Base-by-base conservation (phyloP, 345 rosid species). In the Populus deltoides region DNA sequence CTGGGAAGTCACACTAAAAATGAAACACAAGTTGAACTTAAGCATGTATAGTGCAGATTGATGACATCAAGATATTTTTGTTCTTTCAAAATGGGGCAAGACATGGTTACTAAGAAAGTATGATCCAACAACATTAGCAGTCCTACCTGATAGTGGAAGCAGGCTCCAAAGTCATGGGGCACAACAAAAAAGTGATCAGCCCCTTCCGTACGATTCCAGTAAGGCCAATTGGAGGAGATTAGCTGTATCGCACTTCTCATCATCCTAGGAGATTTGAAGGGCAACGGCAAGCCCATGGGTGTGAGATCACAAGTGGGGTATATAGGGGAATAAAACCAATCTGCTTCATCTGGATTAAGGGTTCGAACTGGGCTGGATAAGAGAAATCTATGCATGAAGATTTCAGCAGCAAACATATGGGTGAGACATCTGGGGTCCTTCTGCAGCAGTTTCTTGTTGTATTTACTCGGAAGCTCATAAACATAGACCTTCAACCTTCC, bases 341-440 rank as follows among this genome's bases (percentile, higher is more conserved):
- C 99, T 22, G 99, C 99, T 79, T 93, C 98, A 36, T 92, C 91
- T 0, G 98, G 98, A 78, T 92, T 91, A 59, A 83, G 91, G 10
- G 99, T 92, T 55, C 97, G 89, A 69, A 95, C 97, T n/a, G 96
- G 88, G 39, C 98, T 95, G 7, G 99, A 90, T 71, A 95, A 81
- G 24, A 95, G 93, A 81, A 95, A 93, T 73, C 97, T 86, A 73
- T 95, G 99, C 98, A 93, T 93, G 70, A 77, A 95, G 59, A 93
- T 91, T 88, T 93, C 98, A 0, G 98, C 98, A 66, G 99, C 99
- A 86, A 95, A 95, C 99, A 95, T 95, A 82, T 95, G 97, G 18
- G 89, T 86, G 70, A 95, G 92, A 81, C 99, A 95, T 86, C 99
- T 87, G 25, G 97, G 92, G n/a, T 95, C 98, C 78, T 93, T 95